Evolutionary conservation across 768 basidiomycete species (phyloP), one percentile per base, ranked within the genome.

Genomic region (Phlebiopsis flavidoalba): DNA sequence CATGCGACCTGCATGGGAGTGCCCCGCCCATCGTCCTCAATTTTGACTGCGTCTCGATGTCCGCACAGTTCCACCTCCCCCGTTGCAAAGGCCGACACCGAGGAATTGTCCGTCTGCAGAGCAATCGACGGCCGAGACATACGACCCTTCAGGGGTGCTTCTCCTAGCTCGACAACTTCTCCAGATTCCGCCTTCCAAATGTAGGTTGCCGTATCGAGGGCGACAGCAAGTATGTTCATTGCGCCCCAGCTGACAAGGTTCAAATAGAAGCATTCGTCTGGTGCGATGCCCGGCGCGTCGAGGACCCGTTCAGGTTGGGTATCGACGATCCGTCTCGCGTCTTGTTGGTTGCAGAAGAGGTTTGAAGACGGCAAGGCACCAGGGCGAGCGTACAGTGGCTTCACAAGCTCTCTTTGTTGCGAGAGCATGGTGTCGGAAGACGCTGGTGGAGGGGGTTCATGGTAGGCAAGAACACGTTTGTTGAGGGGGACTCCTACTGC

Each of bases 221-320:
- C 96, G 58, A 99, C 95, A 1, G 91, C 95, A 11, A 99, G 85
- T 26, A 87, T 76, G 72, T 98, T 98, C 65, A 83, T 83, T 46
- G 81, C 82, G 37, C 89, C 90, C 97, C 97, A 99, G 17, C 88
- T 83, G 55, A 98, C 72, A 56, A 99, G 79, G 72, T 98, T 99
- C 69, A 99, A 85, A 70, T 99, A 99, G 73, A 96, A 99, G 73
- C n/a, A n/a, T n/a, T 99, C 97, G 73, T 99, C 97, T 65, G 98
- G 94, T 10, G 87, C 81, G 80, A 91, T 87, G 6, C 93, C 93
- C 0, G 95, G 95, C 0, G 96, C 96, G 66, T 98, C 97, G 10
- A 99, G 81, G 8, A 98, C 94, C n/a, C 94, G 84, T 66, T 96
- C 91, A 0, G 96, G 93, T 22, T 87, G 84, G 0, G 91, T 90